Evolutionary conservation across 305 asterid genomes (phyloP).

Genomic region (Withania somnifera): DNA sequence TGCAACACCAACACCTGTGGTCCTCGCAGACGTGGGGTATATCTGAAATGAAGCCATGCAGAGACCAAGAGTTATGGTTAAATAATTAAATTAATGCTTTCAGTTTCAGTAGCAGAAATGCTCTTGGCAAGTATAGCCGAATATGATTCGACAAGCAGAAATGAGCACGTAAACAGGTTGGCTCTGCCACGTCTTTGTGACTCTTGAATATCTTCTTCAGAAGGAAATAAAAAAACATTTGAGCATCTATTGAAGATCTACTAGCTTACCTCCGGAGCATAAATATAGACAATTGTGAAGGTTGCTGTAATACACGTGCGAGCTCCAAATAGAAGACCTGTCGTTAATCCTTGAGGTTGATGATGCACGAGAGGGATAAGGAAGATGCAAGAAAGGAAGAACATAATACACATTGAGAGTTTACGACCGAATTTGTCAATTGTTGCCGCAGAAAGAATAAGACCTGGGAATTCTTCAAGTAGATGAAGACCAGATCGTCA

Average conservation of each 20-base stretch:
- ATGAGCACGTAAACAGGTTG: background rate
- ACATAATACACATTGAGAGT: constrained; percentile 43
- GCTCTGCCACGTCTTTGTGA: background rate
- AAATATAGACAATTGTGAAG: constrained; percentile 46
- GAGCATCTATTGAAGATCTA: background rate
- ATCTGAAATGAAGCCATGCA: constrained; percentile 24
- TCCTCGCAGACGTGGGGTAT: constrained; percentile 63
- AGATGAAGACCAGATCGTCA: constrained; percentile 13
- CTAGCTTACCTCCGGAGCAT: constrained; percentile 51
- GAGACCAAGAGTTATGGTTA: background rate
- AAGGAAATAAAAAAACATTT: background rate
- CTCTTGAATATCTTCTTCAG: background rate
- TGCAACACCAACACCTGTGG: constrained; percentile 63
- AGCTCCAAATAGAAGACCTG: constrained; percentile 45
- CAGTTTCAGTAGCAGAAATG: background rate
- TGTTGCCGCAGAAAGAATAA: constrained; percentile 42
- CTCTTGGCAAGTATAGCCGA: background rate
- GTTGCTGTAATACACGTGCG: constrained; percentile 43
- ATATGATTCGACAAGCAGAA: background rate
- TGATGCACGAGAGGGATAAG: constrained; percentile 37
- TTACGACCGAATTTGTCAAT: constrained; percentile 55
- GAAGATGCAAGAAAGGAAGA: constrained; percentile 39
- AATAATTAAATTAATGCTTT: background rate
- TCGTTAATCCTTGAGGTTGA: constrained; percentile 43
- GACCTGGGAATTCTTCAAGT: constrained; percentile 48